Evolutionary conservation across 495 filamentous ascomycete species (phyloP).

Genomic region (Friedmanniomyces simplex): DNA sequence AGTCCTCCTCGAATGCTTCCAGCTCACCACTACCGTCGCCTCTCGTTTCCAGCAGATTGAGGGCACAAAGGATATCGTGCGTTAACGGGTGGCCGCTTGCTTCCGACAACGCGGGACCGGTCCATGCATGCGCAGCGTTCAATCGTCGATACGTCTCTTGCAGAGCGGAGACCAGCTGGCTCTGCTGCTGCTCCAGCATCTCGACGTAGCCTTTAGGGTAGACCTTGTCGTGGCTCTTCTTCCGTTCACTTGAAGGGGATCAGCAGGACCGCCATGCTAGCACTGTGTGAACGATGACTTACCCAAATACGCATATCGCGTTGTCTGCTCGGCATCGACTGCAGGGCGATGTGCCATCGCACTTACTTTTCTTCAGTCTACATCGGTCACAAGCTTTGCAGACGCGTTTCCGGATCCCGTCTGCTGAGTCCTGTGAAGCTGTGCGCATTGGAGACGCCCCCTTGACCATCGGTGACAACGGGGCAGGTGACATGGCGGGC

Average conservation of each 20-base stretch:
- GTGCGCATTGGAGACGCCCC: conserved; percentile 5
- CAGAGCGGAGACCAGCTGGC: conserved; percentile 50
- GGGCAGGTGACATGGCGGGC: background rate
- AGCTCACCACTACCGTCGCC: conserved; percentile 33
- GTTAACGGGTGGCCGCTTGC: conserved; percentile 51
- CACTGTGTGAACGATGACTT: too few species aligned
- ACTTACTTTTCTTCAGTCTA: conserved; percentile 66
- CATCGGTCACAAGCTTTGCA: conserved; percentile 63
- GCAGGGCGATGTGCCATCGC: conserved; percentile 57
- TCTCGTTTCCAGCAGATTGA: conserved; percentile 43
- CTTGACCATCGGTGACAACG: conserved; percentile 10
- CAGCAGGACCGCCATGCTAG: background rate
- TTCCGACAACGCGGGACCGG: conserved; percentile 42
- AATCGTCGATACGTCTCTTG: conserved; percentile 50
- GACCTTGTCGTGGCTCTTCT: conserved; percentile 35
- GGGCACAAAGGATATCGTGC: conserved; percentile 53
- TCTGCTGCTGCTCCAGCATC: conserved; percentile 61
- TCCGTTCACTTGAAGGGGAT: conserved; percentile 23
- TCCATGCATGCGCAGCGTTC: conserved; percentile 43
- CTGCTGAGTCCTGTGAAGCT: conserved; percentile 19
- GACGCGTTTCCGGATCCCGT: conserved; percentile 44
- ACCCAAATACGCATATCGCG: conserved; percentile 34
- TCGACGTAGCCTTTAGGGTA: conserved; percentile 49
- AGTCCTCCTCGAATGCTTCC: conserved; percentile 51
- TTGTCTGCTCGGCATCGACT: conserved; percentile 49